phyloP scores from a whole-genome alignment of 495 filamentous ascomycete genomes.

The Geoglossum glabrum region DNA sequence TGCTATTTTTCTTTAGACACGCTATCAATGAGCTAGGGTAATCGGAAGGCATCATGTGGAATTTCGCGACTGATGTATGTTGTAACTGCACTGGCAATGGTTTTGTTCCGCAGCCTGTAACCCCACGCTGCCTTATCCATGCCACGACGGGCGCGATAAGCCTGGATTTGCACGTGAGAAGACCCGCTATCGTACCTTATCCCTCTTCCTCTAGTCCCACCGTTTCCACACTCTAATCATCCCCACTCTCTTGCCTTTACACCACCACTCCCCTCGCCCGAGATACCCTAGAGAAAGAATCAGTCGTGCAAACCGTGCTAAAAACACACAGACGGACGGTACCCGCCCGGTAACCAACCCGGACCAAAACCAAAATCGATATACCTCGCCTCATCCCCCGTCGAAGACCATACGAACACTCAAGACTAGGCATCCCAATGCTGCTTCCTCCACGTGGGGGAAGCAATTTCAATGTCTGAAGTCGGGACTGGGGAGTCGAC shows the following conservation, averaged over 20 bases:
- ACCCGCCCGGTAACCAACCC: background rate
- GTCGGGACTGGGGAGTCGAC: background rate
- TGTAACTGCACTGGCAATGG: no score
- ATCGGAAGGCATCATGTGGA: background rate
- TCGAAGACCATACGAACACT: background rate
- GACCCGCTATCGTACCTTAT: background rate
- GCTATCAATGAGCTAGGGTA: background rate
- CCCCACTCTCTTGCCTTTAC: background rate
- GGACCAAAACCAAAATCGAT: background rate
- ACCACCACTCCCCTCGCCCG: no score
- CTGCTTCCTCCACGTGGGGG: background rate
- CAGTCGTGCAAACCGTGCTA: no score
- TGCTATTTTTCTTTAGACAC: background rate
- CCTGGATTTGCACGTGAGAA: background rate
- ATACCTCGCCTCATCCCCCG: background rate
- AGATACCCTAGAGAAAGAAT: no score
- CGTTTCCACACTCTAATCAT: background rate
- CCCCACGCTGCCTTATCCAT: background rate
- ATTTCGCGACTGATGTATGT: background rate
- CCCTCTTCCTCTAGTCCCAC: background rate
- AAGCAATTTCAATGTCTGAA: background rate
- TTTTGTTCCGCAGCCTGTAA: no score
- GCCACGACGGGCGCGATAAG: background rate
- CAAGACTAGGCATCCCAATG: background rate
- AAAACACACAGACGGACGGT: no score